These are phyloP conservation scores for Myriosclerotinia curreyana DNA, from an alignment of 2,329 filamentous ascomycete species.

Conservation along the genomic window DNA sequence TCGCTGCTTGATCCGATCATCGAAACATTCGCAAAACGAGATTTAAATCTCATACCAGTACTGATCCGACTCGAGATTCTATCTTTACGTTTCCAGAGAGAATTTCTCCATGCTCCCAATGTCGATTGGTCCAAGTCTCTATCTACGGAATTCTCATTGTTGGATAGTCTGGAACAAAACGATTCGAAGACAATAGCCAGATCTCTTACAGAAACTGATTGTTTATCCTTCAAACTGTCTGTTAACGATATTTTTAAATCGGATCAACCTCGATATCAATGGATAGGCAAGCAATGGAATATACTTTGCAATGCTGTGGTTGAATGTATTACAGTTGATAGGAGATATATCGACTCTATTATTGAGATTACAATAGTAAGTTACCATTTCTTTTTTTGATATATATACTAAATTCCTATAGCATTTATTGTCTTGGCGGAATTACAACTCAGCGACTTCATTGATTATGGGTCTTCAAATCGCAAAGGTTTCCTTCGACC, in stretches of 20 bases:
- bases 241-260: not conserved
- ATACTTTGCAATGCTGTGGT: not conserved
- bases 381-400: not conserved
- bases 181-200: not conserved
- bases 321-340: not conserved
- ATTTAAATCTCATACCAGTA: not conserved
- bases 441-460: not conserved
- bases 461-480: slow-evolving; percentile 2
- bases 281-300: not conserved
- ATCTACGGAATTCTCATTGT: not conserved
- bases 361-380: not conserved
- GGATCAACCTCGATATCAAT: not conserved
- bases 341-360: not conserved
- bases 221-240: not conserved
- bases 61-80: not conserved
- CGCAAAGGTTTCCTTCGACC: not conserved
- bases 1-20: not conserved
- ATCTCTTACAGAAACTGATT: slow-evolving; percentile 3
- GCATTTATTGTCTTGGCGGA: not conserved
- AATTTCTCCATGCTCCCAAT: not conserved
- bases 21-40: not conserved
- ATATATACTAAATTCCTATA: slow-evolving; percentile 1
- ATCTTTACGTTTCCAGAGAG: slow-evolving; percentile 3
- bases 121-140: not conserved
- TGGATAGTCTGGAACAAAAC: not conserved